phyloP scores from a whole-genome alignment of 2,329 filamentous ascomycete genomes.

The Ceratocystis eucalypticola region DNA sequence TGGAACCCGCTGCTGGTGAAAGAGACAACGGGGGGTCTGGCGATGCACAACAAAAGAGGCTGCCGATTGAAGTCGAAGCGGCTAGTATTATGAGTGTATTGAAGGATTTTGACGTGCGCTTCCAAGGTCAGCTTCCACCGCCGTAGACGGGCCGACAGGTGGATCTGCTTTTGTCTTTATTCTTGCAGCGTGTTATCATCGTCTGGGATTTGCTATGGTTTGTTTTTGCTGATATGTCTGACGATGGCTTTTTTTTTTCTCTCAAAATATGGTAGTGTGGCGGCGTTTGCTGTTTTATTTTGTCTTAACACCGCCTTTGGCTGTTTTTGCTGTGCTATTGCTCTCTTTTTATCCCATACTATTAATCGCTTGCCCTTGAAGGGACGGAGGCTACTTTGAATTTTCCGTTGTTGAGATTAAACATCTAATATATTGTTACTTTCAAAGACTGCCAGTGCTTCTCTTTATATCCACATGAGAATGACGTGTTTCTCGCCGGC shows the following conservation, averaged over 20 bases:
- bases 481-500: too few relatives aligned
- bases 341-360: background rate
- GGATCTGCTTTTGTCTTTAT: background rate
- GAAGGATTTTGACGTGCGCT: constrained; percentile 65
- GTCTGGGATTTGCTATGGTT: background rate
- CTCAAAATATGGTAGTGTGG: constrained; percentile 6
- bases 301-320: background rate
- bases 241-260: background rate
- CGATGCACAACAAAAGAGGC: constrained; percentile 26
- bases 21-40: background rate
- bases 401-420: background rate
- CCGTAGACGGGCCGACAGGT: background rate
- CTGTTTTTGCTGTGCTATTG: background rate
- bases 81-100: constrained; percentile 78
- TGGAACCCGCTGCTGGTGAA: constrained; percentile 22
- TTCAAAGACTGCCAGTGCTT: background rate
- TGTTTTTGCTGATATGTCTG: constrained; percentile 1
- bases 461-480: background rate
- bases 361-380: background rate
- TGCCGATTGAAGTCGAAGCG: constrained; percentile 64
- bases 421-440: background rate
- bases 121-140: constrained; percentile 29
- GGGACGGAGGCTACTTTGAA: background rate
- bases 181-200: background rate
- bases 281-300: background rate